Percentiles rank a stretch among this genome's conserved stretches.
Conservation (phyloP, 1,284 basidiomycete species). For the Moesziomyces globuligerus region DNA sequence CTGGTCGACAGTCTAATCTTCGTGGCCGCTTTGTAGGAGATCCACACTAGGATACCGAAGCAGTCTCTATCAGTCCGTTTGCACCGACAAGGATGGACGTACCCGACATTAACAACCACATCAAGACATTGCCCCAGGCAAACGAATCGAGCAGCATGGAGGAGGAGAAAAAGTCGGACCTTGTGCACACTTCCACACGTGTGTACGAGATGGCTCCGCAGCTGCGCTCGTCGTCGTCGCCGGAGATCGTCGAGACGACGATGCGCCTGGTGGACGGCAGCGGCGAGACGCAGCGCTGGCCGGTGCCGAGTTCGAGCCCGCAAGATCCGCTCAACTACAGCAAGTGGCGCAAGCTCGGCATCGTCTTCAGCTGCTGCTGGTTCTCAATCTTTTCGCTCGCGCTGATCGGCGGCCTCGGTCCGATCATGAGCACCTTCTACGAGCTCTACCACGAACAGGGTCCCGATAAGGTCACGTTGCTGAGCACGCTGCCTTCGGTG, state of each 20-base stretch:
- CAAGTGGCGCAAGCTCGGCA: conserved; percentile 8
- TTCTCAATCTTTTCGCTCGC: conserved; percentile 9
- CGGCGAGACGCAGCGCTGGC: conserved; percentile 6
- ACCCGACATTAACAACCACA: not conserved
- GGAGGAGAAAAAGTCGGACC: conserved; percentile 9
- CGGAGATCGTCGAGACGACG: conserved; percentile 1
- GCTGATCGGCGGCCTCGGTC: conserved; percentile 5
- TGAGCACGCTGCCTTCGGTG: conserved; percentile 7
- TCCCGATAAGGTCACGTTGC: conserved; percentile 1
- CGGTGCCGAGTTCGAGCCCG: conserved; percentile 5
- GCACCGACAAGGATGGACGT: too few relatives aligned
- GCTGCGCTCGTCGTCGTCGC: conserved; percentile 1
- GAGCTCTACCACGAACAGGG: conserved; percentile 4
- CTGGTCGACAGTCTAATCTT: too few relatives aligned
- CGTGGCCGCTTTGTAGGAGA: too few relatives aligned
- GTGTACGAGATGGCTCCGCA: not conserved
- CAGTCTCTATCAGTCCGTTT: too few relatives aligned
- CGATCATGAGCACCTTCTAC: conserved; percentile 10
- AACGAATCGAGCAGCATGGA: not conserved
- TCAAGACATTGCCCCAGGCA: not conserved
- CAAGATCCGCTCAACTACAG: conserved; percentile 6
- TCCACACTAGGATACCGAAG: too few relatives aligned
- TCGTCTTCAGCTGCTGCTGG: conserved; percentile 6
- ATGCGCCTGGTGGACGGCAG: not conserved
- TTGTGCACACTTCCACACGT: not conserved